phyloP scores from a whole-genome alignment of 1,284 basidiomycete species.

The Lignosus rhinocerotis region DNA sequence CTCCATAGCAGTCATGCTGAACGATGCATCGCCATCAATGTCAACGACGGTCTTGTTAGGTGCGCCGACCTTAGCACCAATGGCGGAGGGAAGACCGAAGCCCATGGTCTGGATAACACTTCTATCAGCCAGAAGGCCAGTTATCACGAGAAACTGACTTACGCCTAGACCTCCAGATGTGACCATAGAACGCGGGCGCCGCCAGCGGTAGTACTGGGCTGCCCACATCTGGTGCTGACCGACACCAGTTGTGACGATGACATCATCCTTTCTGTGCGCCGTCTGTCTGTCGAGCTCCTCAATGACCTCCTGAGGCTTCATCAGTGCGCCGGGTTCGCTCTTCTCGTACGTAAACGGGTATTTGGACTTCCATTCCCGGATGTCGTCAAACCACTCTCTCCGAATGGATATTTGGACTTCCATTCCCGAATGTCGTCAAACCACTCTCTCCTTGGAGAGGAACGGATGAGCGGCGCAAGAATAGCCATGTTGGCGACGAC shows the following conservation, averaged over 20 bases:
- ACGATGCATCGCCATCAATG: constrained; percentile 96
- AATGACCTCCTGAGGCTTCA: constrained; percentile 98
- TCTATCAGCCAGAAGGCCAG: constrained; percentile 16
- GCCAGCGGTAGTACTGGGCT: constrained; percentile 94
- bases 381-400: constrained; percentile 80
- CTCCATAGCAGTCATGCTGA: constrained; percentile 99
- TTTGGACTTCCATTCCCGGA: constrained; percentile 80
- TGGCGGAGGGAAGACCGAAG: constrained; percentile 91
- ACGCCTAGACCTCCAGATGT: constrained; percentile 97
- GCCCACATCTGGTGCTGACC: constrained; percentile 99
- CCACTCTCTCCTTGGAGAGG: constrained; percentile 75
- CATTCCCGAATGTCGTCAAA: constrained; percentile 78
- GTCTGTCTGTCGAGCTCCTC: constrained; percentile 85
- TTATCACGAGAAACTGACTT: constrained; percentile 34
- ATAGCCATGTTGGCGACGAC: constrained; percentile 83
- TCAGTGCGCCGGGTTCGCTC: constrained; percentile 61
- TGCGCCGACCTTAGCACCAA: constrained; percentile 95
- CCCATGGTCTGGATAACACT: constrained; percentile 81
- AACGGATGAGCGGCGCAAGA: constrained; percentile 79
- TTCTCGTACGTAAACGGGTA: constrained; percentile 92
- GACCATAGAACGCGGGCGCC: constrained; percentile 83
- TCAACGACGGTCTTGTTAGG: constrained; percentile 95
- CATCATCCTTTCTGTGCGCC: constrained; percentile 76
- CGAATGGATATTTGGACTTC: constrained; percentile 91
- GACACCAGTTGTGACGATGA: constrained; percentile 92